Evolutionary conservation across 2,329 filamentous ascomycete genomes (phyloP).

Genomic region (Kalaharituber pfeilii): DNA sequence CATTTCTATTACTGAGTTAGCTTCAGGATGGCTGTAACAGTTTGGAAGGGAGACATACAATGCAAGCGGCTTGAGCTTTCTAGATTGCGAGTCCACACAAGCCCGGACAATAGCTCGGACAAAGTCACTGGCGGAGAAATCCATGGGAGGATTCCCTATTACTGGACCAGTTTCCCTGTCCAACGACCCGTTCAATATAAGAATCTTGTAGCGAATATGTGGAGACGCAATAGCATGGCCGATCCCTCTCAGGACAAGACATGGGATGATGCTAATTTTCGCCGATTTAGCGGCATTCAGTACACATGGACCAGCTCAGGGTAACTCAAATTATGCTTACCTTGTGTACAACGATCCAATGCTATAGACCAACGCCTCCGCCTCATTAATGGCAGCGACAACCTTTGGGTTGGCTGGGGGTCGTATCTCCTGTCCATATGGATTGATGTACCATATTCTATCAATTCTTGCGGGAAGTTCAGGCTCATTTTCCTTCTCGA

Average conservation of each 20-base stretch:
- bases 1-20: too few relatives aligned
- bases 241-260: slow-evolving; percentile 58
- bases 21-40: too few relatives aligned
- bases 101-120: slow-evolving; percentile 62
- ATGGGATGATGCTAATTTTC: slow-evolving; percentile 48
- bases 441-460: slow-evolving; percentile 92
- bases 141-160: slow-evolving; percentile 22
- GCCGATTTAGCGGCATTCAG: too few relatives aligned
- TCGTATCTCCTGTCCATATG: slow-evolving; percentile 89
- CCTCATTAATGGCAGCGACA: slow-evolving; percentile 44
- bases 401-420: slow-evolving; percentile 70
- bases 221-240: slow-evolving; percentile 43
- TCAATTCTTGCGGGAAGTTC: slow-evolving; percentile 62
- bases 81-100: slow-evolving; percentile 36
- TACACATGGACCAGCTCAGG: not conserved
- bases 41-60: slow-evolving; percentile 5
- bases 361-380: slow-evolving; percentile 64
- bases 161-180: slow-evolving; percentile 73
- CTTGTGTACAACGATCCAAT: slow-evolving; percentile 87
- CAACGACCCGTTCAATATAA: slow-evolving; percentile 66
- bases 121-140: slow-evolving; percentile 62
- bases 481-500: slow-evolving; percentile 57
- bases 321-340: slow-evolving; percentile 1
- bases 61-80: slow-evolving; percentile 30
- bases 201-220: slow-evolving; percentile 48